Percentiles rank a stretch among this genome's conserved stretches.
Conservation (phyloP, 1,284 basidiomycete genomes). For the Phellopilus nigrolimitatus region DNA sequence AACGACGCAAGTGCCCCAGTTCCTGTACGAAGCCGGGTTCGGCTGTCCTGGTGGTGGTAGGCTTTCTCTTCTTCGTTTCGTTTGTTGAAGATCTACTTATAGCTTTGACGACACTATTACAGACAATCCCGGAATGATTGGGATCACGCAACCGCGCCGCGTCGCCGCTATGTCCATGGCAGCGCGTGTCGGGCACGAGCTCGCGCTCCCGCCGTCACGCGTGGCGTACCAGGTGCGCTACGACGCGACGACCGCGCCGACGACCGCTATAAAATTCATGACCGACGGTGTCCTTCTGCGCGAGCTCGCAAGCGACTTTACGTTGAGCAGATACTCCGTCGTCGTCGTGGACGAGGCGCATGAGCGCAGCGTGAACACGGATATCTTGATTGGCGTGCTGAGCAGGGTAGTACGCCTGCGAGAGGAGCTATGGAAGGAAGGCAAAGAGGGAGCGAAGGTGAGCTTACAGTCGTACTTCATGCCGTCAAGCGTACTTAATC, state of each 20-base stretch:
- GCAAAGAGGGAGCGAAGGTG: slow-evolving; percentile 63
- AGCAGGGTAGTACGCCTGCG: slow-evolving; percentile 88
- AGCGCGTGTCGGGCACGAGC: slow-evolving; percentile 83
- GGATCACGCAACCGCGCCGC: slow-evolving; percentile 94
- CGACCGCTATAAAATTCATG: slow-evolving; percentile 98
- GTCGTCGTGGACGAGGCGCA: slow-evolving; percentile 98
- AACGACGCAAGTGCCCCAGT: slow-evolving; percentile 97
- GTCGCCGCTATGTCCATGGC: slow-evolving; percentile 98
- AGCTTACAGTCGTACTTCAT: slow-evolving; percentile 9
- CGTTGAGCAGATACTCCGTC: slow-evolving; percentile 88
- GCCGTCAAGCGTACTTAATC: background rate
- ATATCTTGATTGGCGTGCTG: slow-evolving; percentile 93
- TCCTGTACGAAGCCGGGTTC: slow-evolving; percentile 92
- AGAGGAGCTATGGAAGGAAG: slow-evolving; percentile 83
- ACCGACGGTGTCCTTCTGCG: slow-evolving; percentile 96
- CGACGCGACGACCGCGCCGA: slow-evolving; percentile 85
- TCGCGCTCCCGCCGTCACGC: slow-evolving; percentile 72
- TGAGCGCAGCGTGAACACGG: slow-evolving; percentile 97
- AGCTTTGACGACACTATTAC: background rate
- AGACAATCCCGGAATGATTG: slow-evolving; percentile 98
- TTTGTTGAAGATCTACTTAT: background rate
- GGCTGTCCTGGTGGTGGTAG: slow-evolving; percentile 76
- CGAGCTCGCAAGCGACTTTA: slow-evolving; percentile 88
- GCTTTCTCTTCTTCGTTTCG: slow-evolving; percentile 8
- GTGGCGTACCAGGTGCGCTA: slow-evolving; percentile 98